Evolutionary conservation across 129 eudicot genomes (phyloP).

Genomic region (Ambrosia trifida): DNA sequence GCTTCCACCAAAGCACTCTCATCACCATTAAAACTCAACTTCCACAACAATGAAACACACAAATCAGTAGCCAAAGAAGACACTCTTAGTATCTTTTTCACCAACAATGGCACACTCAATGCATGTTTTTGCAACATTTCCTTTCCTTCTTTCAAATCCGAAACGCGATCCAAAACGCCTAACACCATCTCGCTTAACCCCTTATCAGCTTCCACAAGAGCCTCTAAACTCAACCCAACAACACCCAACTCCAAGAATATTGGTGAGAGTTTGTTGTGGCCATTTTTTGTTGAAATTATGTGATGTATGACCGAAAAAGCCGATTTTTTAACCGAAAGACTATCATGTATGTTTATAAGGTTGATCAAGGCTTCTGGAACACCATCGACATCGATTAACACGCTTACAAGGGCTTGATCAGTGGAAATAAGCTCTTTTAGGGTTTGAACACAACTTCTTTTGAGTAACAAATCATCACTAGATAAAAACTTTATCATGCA

Average conservation of each 20-base stretch:
- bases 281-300: conserved; percentile 35
- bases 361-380: conserved; percentile 43
- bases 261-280: conserved; percentile 19
- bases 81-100: conserved; percentile 70
- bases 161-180: conserved; percentile 53
- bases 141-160: conserved; percentile 40
- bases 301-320: conserved; percentile 47
- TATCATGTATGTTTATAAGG: conserved; percentile 47
- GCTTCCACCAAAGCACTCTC: conserved; percentile 55
- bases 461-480: conserved; percentile 49
- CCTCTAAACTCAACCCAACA: conserved; percentile 44
- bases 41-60: conserved; percentile 62
- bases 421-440: conserved; percentile 53
- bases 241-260: conserved; percentile 49
- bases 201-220: conserved; percentile 54
- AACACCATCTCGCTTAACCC: conserved; percentile 62
- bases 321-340: conserved; percentile 43
- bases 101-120: conserved; percentile 52
- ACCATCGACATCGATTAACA: conserved; percentile 35
- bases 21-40: conserved; percentile 46
- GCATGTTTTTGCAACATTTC: conserved; percentile 46
- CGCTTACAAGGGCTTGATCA: conserved; percentile 29
- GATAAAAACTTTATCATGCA: conserved; percentile 61
- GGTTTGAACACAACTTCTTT: conserved; percentile 44
- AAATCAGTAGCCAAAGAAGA: conserved; percentile 64